Evolutionary conservation across 2,329 filamentous ascomycete species (phyloP).

Genomic region (Stachybotrys chlorohalonatus): DNA sequence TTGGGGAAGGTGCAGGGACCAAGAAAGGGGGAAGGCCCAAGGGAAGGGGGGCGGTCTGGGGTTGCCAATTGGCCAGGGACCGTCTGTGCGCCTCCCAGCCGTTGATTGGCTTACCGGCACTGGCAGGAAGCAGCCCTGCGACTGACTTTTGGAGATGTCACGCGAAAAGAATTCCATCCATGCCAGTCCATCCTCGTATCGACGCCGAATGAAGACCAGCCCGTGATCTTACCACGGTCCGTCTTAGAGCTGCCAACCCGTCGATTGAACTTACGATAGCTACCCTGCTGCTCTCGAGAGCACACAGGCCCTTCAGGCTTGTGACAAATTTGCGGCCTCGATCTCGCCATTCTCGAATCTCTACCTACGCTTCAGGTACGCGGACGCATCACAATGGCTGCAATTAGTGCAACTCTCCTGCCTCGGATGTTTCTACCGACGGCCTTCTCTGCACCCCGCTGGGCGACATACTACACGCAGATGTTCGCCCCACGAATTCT

Average conservation of each 20-base stretch:
- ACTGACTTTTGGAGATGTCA: neutral
- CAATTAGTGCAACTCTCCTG: slow-evolving; percentile 37
- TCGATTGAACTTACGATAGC: no score
- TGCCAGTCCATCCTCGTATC: neutral
- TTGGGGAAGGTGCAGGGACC: slow-evolving; percentile 26
- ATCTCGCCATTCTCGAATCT: slow-evolving; percentile 5
- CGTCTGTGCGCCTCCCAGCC: slow-evolving; percentile 19
- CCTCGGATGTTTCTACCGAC: slow-evolving; percentile 40
- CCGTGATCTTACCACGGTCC: no score
- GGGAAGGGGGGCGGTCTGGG: slow-evolving; percentile 11
- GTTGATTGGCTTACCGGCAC: slow-evolving; percentile 19
- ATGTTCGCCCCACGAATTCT: slow-evolving; percentile 39
- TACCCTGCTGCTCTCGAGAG: neutral
- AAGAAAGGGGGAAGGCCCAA: slow-evolving; percentile 34
- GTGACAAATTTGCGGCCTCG: neutral
- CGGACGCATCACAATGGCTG: slow-evolving; percentile 32
- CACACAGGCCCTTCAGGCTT: neutral
- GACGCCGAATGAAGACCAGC: neutral
- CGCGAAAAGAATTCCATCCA: neutral
- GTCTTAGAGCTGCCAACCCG: no score
- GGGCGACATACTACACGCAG: slow-evolving; percentile 33
- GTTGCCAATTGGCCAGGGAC: slow-evolving; percentile 17
- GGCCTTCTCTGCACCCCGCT: slow-evolving; percentile 30
- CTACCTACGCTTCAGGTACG: neutral
- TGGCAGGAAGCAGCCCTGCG: neutral